A percentile compares a stretch with the other conserved stretches of the same genome.
These are phyloP conservation scores for Aureobasidium zeae DNA, from an alignment of 2,329 filamentous ascomycete species.

Conservation along the genomic window DNA sequence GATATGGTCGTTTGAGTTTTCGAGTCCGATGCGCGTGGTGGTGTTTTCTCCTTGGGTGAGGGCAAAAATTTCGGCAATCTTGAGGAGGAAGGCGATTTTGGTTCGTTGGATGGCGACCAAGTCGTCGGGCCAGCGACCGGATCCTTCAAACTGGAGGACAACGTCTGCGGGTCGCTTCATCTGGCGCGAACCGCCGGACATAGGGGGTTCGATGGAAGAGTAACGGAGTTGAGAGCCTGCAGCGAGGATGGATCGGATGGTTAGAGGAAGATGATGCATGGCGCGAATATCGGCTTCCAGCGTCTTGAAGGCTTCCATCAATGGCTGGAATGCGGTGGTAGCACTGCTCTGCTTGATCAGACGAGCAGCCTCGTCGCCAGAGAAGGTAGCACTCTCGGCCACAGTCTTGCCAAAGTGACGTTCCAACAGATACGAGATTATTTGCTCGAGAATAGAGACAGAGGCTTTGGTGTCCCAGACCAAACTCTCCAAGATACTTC, in stretches of 20 bases:
- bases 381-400: constrained; percentile 37
- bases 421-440: constrained; percentile 60
- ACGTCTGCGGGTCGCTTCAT: constrained; percentile 57
- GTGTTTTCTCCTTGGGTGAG: constrained; percentile 51
- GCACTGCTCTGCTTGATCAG: constrained; percentile 33
- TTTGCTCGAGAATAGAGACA: constrained; percentile 65
- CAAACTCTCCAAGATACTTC: constrained; percentile 83
- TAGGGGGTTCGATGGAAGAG: constrained; percentile 51
- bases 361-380: constrained; percentile 40
- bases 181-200: constrained; percentile 39
- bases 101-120: constrained; percentile 83
- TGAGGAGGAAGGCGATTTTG: constrained; percentile 77
- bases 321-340: constrained; percentile 53
- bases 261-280: constrained; percentile 77
- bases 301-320: constrained; percentile 59
- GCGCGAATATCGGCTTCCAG: constrained; percentile 69
- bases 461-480: constrained; percentile 61
- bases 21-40: constrained; percentile 65
- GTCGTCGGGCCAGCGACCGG: constrained; percentile 87
- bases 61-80: constrained; percentile 63
- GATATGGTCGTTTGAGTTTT: constrained; percentile 59
- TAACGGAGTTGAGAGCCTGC: constrained; percentile 66
- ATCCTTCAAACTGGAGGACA: constrained; percentile 85
- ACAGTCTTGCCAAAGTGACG: constrained; percentile 57
- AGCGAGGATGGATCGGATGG: constrained; percentile 69